Evolutionary conservation across 2,329 filamentous ascomycete genomes (phyloP).

Genomic region (Xylaria sp.): DNA sequence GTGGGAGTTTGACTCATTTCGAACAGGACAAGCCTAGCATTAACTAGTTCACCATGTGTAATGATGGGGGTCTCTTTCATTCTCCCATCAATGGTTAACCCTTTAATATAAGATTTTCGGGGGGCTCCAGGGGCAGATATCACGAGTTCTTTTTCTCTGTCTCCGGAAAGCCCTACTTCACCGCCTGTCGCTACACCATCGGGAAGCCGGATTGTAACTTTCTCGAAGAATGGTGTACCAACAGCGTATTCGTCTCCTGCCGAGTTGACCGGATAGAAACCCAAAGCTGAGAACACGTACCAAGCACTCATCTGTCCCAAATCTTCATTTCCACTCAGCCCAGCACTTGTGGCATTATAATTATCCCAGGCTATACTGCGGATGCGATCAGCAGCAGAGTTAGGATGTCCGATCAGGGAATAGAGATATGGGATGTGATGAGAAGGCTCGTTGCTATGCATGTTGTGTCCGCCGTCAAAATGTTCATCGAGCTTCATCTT

Average conservation of each 20-base stretch:
- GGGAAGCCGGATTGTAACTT: conserved; percentile 53
- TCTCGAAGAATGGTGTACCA: conserved; percentile 59
- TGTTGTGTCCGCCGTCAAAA: conserved; percentile 57
- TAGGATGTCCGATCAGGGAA: conserved; percentile 54
- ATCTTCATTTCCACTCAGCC: conserved; percentile 60
- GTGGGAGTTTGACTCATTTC: conserved; percentile 56
- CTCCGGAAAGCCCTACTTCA: conserved; percentile 24
- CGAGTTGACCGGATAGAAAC: conserved; percentile 59
- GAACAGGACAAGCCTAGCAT: conserved; percentile 54
- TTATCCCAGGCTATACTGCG: conserved; percentile 53
- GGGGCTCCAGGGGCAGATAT: conserved; percentile 56
- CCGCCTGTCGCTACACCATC: conserved; percentile 44
- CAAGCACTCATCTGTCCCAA: conserved; percentile 62
- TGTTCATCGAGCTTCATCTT: conserved; percentile 56
- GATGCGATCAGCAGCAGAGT: conserved; percentile 52
- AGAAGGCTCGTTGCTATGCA: conserved; percentile 60
- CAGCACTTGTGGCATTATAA: conserved; percentile 58
- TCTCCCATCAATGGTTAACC: conserved; percentile 54
- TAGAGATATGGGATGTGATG: conserved; percentile 61
- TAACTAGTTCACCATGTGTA: conserved; percentile 54
- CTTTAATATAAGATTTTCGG: conserved; percentile 53
- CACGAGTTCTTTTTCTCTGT: conserved; percentile 46
- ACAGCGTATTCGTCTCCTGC: conserved; percentile 58
- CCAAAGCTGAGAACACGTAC: conserved; percentile 59
- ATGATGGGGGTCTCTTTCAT: conserved; percentile 50